phyloP scores from a whole-genome alignment of 2,329 filamentous ascomycete genomes.

The Aurifilum marmelostoma region DNA sequence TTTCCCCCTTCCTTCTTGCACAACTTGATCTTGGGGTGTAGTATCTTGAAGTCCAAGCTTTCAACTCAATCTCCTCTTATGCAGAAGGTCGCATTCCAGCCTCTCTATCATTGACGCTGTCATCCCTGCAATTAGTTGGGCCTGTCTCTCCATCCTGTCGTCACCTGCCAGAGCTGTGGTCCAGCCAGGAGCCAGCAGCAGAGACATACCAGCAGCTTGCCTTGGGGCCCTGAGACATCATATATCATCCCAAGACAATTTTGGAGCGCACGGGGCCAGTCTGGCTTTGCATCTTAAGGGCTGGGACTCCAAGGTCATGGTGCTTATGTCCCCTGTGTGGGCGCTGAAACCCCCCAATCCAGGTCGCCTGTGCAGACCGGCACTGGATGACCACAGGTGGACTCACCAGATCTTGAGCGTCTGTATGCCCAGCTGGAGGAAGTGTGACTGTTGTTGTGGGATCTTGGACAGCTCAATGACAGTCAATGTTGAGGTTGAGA shows the following conservation, averaged over 20 bases:
- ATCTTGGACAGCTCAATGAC: neutral
- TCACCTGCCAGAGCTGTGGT: neutral
- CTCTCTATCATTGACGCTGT: neutral
- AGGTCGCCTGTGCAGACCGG: neutral
- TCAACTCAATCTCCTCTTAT: neutral
- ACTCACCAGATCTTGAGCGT: neutral
- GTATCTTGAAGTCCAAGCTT: neutral
- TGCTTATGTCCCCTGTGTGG: neutral
- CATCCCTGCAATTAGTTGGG: neutral
- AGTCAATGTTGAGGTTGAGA: neutral
- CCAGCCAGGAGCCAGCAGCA: neutral
- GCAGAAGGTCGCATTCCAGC: neutral
- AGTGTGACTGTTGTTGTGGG: neutral
- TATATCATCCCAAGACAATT: slow-evolving; percentile 4
- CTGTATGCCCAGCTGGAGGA: neutral
- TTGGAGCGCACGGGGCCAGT: neutral
- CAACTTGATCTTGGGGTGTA: neutral
- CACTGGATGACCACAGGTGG: neutral
- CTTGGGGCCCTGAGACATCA: slow-evolving; percentile 9
- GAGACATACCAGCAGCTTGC: slow-evolving; percentile 3
- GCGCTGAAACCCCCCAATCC: neutral
- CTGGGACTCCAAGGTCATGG: neutral
- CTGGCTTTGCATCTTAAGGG: neutral
- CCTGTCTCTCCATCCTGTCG: slow-evolving; percentile 3
- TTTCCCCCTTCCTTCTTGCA: neutral